These are phyloP conservation scores for Eustoma russellianum DNA, from an alignment of 257 asterid species.

Conservation along the genomic window DNA sequence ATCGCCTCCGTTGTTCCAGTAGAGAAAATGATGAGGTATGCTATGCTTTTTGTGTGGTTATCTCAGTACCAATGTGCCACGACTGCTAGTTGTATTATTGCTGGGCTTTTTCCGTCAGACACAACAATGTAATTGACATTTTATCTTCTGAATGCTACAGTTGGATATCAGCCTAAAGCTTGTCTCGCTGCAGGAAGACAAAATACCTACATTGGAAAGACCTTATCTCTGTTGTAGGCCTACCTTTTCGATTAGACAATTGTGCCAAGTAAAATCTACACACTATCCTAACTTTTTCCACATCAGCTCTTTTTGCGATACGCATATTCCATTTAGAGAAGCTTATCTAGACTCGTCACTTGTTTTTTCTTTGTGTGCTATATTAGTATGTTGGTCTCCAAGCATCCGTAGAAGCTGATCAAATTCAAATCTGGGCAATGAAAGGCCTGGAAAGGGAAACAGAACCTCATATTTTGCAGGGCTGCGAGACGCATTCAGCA, in stretches of 20 bases:
- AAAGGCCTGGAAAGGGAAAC: constrained; percentile 34
- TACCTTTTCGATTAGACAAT: constrained; percentile 48
- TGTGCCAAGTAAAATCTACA: constrained; percentile 50
- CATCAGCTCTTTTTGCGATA: not conserved
- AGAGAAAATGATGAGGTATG: constrained; percentile 52
- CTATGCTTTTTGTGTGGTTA: not conserved
- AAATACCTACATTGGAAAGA: constrained; percentile 67
- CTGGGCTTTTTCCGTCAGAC: not conserved
- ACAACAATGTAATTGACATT: not conserved
- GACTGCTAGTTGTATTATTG: not conserved
- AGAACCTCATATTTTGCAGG: constrained; percentile 8
- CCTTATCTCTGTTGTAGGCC: constrained; percentile 75
- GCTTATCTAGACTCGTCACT: not conserved
- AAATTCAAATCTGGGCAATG: constrained; percentile 57
- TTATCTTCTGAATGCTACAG: constrained; percentile 35
- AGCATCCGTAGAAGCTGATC: constrained; percentile 55
- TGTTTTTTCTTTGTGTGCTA: not conserved
- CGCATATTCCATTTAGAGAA: not conserved
- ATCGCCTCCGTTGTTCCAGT: constrained; percentile 44
- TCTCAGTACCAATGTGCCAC: not conserved
- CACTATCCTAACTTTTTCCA: not conserved
- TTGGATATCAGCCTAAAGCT: constrained; percentile 53
- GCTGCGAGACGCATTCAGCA: constrained; percentile 11
- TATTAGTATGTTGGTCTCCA: constrained; percentile 85
- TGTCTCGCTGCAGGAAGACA: constrained; percentile 52